Conservation (phyloP, 805 yeast species). For the Metschnikowia lunata region DNA sequence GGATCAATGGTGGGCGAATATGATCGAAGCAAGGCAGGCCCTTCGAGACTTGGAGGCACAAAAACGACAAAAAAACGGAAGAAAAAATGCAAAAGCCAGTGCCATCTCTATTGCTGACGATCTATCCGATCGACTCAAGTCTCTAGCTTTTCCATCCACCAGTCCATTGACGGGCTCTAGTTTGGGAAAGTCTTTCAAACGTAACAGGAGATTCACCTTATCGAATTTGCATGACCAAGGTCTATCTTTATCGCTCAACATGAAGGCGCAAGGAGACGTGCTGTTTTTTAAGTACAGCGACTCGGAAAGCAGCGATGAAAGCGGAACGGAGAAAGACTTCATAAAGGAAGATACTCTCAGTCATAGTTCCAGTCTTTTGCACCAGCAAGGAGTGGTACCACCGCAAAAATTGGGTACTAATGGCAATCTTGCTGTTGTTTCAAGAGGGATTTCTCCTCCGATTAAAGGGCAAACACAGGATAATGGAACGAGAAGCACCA, state of each 20-base stretch:
- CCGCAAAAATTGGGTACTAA: background rate
- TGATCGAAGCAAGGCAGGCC: slow-evolving; percentile 53
- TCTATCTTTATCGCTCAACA: slow-evolving; percentile 58
- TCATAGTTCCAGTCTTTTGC: slow-evolving; percentile 3
- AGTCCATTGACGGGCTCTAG: slow-evolving; percentile 7
- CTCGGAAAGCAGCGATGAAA: slow-evolving; percentile 23
- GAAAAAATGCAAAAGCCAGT: background rate
- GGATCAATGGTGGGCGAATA: slow-evolving; percentile 86
- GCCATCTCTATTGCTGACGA: slow-evolving; percentile 11
- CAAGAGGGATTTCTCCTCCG: background rate
- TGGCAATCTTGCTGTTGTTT: background rate
- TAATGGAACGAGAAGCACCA: background rate
- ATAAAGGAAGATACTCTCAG: slow-evolving; percentile 5
- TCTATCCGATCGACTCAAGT: slow-evolving; percentile 18
- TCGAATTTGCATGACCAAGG: slow-evolving; percentile 75
- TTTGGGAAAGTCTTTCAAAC: slow-evolving; percentile 17
- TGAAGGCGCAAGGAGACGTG: slow-evolving; percentile 52
- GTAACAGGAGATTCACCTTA: slow-evolving; percentile 45
- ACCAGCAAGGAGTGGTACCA: slow-evolving; percentile 1
- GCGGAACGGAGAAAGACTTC: slow-evolving; percentile 21
- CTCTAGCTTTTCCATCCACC: slow-evolving; percentile 16
- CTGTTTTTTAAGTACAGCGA: slow-evolving; percentile 24
- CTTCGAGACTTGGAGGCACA: slow-evolving; percentile 31
- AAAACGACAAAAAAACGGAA: slow-evolving; percentile 15
- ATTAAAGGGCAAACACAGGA: background rate